A percentile compares a stretch with the other conserved stretches of the same genome.
Conservation (phyloP, 176 grass and related monocot species). For the Oryza brachyantha region DNA sequence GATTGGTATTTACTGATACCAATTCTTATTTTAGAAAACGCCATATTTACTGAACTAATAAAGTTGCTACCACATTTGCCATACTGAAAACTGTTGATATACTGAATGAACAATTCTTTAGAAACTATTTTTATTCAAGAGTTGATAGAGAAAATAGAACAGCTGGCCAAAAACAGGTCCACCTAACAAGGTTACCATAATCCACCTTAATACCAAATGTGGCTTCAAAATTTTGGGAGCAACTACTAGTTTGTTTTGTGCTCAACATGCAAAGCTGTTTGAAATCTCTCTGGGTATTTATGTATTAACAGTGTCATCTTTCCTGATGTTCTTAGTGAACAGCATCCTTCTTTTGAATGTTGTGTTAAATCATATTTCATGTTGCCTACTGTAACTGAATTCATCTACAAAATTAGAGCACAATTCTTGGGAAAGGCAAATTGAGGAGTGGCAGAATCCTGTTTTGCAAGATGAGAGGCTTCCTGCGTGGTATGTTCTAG, state of each 20-base stretch:
- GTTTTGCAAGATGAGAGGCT: slow-evolving; percentile 80
- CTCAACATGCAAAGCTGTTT: background rate
- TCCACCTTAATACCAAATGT: background rate
- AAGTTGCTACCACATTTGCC: background rate
- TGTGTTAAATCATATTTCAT: slow-evolving; percentile 25
- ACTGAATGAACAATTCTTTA: background rate
- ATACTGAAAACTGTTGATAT: background rate
- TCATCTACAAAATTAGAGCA: slow-evolving; percentile 51
- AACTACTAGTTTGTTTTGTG: background rate
- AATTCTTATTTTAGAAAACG: background rate
- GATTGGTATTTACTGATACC: background rate
- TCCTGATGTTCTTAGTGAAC: background rate
- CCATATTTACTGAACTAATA: background rate
- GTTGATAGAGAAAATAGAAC: background rate
- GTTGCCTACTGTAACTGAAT: slow-evolving; percentile 16
- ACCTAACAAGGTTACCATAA: background rate
- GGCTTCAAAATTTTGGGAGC: background rate
- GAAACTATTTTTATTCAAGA: background rate
- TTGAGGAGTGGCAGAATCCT: slow-evolving; percentile 92
- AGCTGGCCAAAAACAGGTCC: background rate
- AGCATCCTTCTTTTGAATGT: slow-evolving; percentile 25
- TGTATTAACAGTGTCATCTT: background rate
- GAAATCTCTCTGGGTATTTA: background rate
- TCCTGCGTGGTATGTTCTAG: slow-evolving; percentile 66
- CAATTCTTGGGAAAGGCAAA: slow-evolving; percentile 77